Base-by-base conservation (phyloP, 192 early-diverging fungal species). In the Kappamyces sp. region DNA sequence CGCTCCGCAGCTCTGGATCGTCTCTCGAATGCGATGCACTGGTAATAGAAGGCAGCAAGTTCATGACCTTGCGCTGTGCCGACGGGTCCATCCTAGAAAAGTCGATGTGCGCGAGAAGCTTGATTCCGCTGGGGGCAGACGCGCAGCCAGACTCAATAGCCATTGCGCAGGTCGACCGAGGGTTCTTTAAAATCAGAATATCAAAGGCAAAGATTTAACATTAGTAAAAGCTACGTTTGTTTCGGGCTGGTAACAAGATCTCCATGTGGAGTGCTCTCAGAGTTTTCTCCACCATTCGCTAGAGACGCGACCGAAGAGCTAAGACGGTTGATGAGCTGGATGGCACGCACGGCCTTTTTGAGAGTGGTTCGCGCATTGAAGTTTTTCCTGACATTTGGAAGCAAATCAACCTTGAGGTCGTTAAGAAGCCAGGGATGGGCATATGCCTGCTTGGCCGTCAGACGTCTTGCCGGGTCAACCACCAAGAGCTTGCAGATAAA, bases 341-440 rank as follows among this genome's bases (percentile, higher is more conserved):
- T 72, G 11, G 73, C 74, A 35, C 72, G 71, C 29, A 86, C 66
- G 29, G 84, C 83, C 54, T 76, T 79, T 66, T 78, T 82, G 71
- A 87, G 85, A 54, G 78, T 83, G 34, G 68, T 67, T 49, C 77
- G 79, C 11, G 80, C 86, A 65, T 84, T 80, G 52, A 90, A 87
- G 62, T 82, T 84, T 30, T 78, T 69, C 48, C 68, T 70, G 54
- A 88, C 73, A 34, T 61, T 74, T 2, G 81, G 78, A 59, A 85
- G 64, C 30, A 88, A 54, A 60, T 87, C 83, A 36, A 54, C 60
- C 5, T 31, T 57, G 14, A 36, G 36, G 29, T 72, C 51, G 5
- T 50, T 68, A 34, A 57, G 15, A 4, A 80, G 29, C 78, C 78
- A 80, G 14, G 57, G 60, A 47, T 80, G 74, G 22, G 55, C 49